A percentile compares a stretch with the other conserved stretches of the same genome.
Evolutionary conservation across 768 basidiomycete genomes (phyloP).

Genomic region (Hygrophorus pudorinus): DNA sequence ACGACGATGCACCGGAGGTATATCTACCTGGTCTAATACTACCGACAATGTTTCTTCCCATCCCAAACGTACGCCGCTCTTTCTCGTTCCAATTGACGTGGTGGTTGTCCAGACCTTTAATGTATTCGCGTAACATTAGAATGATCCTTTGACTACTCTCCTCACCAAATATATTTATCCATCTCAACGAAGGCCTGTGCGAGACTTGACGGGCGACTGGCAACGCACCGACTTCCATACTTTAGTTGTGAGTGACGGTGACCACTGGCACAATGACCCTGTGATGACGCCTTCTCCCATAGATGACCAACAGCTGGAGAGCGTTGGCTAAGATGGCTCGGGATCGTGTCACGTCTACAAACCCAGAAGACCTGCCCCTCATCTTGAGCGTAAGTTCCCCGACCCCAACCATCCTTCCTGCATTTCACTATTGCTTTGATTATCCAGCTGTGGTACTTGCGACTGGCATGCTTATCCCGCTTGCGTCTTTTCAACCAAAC

Average conservation of each 20-base stretch:
- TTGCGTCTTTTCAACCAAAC: slow-evolving; percentile 81
- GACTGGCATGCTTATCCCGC: slow-evolving; percentile 67
- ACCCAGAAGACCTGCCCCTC: slow-evolving; percentile 55
- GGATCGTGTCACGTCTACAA: slow-evolving; percentile 60
- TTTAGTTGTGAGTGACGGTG: slow-evolving; percentile 56
- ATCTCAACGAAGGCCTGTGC: slow-evolving; percentile 60
- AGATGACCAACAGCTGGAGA: slow-evolving; percentile 89
- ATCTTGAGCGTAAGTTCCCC: slow-evolving; percentile 53
- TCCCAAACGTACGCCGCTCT: slow-evolving; percentile 71
- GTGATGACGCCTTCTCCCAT: slow-evolving; percentile 12
- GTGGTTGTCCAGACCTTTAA: slow-evolving; percentile 47
- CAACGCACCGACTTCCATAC: slow-evolving; percentile 63
- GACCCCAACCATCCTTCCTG: background rate
- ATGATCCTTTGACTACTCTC: slow-evolving; percentile 73
- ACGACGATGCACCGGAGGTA: slow-evolving; percentile 44
- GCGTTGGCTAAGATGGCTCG: slow-evolving; percentile 77
- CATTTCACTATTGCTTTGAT: background rate
- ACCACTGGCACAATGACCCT: slow-evolving; percentile 1
- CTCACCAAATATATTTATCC: slow-evolving; percentile 78
- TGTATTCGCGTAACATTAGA: slow-evolving; percentile 48
- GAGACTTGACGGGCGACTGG: slow-evolving; percentile 73
- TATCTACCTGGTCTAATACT: slow-evolving; percentile 60
- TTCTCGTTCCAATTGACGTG: slow-evolving; percentile 42
- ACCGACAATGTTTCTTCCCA: slow-evolving; percentile 80
- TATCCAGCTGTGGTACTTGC: slow-evolving; percentile 72